Evolutionary conservation across 2,329 filamentous ascomycete genomes (phyloP).

Genomic region (Alternaria conjuncta): DNA sequence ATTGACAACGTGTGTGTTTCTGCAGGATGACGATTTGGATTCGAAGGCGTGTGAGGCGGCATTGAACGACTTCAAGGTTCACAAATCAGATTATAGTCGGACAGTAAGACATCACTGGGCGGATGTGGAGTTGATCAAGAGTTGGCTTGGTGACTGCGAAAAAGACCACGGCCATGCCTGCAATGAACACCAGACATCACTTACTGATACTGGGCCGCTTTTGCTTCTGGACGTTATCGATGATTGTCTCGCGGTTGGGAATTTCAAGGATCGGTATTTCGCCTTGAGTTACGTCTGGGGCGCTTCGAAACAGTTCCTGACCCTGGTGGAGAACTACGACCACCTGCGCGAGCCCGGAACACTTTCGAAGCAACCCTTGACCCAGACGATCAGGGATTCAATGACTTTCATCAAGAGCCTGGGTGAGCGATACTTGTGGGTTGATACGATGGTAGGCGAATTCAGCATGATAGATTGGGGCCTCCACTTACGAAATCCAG

Average conservation of each 20-base stretch:
- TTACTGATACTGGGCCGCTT: background rate
- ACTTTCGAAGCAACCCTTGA: constrained; percentile 1
- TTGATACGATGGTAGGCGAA: constrained; percentile 6
- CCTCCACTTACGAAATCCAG: background rate
- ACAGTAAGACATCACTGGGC: constrained; percentile 1
- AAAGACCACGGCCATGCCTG: background rate
- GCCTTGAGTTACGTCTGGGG: constrained; percentile 13
- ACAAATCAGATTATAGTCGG: background rate
- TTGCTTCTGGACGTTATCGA: constrained; percentile 5
- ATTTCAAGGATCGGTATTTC: constrained; percentile 1
- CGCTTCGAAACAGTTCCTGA: constrained; percentile 7
- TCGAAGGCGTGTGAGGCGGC: background rate
- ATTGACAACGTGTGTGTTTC: background rate
- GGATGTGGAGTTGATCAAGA: background rate
- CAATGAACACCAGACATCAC: background rate
- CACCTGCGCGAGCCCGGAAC: background rate
- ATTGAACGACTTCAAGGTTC: background rate
- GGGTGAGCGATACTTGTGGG: constrained; percentile 9
- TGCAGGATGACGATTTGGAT: constrained; percentile 1
- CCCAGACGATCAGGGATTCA: constrained; percentile 4
- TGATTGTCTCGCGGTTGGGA: background rate
- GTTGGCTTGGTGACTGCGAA: constrained; percentile 6
- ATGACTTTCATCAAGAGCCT: constrained; percentile 4
- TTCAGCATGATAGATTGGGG: background rate
- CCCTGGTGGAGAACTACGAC: background rate